Conservation (phyloP, 768 basidiomycete species). For the Leucocoprinus sp. region DNA sequence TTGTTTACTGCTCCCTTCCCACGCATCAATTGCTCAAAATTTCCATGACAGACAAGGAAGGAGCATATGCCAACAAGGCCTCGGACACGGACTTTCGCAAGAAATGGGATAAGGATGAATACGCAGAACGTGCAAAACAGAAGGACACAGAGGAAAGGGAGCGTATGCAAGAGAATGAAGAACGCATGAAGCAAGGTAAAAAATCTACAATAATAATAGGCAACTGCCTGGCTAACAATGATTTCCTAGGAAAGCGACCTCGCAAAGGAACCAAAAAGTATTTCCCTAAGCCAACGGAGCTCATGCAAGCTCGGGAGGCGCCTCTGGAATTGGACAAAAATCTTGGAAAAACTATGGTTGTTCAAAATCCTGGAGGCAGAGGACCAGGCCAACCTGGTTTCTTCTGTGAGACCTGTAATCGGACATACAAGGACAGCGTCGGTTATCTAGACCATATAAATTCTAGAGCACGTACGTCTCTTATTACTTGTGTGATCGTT, state of each 20-base stretch:
- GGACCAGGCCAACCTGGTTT: conserved; percentile 93
- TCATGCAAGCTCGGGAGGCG: conserved; percentile 81
- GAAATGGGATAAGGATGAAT: conserved; percentile 95
- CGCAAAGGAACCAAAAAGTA: conserved; percentile 62
- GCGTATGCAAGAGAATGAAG: conserved; percentile 81
- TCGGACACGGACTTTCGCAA: conserved; percentile 73
- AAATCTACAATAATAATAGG: not conserved
- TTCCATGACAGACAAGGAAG: conserved; percentile 30
- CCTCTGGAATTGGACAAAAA: conserved; percentile 92
- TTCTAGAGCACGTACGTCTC: conserved; percentile 75
- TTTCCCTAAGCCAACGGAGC: conserved; percentile 87
- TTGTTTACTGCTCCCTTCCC: not conserved
- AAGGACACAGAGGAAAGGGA: conserved; percentile 76
- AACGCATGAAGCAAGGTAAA: conserved; percentile 74
- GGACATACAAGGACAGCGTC: conserved; percentile 90
- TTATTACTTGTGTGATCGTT: not conserved
- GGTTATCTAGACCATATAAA: conserved; percentile 96
- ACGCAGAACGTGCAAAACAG: conserved; percentile 74
- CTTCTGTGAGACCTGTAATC: conserved; percentile 84
- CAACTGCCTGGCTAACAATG: conserved; percentile 4
- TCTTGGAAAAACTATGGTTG: conserved; percentile 90
- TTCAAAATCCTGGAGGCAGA: conserved; percentile 71
- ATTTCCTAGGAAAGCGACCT: conserved; percentile 68
- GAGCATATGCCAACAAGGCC: conserved; percentile 36
- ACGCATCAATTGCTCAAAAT: not conserved